A percentile compares a stretch with the other conserved stretches of the same genome.
phyloP scores from a whole-genome alignment of 768 basidiomycete species.

The Naganishia antarctica region DNA sequence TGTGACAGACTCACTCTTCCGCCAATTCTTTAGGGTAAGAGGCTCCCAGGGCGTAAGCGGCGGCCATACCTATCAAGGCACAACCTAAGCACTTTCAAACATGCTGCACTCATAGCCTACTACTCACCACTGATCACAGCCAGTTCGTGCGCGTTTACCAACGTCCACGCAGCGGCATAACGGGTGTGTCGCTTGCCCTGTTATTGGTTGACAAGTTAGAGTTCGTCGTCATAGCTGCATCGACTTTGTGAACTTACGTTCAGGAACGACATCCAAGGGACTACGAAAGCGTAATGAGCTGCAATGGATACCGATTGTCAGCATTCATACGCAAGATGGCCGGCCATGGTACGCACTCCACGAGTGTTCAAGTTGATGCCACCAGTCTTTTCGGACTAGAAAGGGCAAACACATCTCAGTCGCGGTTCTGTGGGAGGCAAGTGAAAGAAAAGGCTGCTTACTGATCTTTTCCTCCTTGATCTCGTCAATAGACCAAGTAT shows the following conservation, averaged over 20 bases:
- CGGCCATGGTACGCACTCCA: slow-evolving; percentile 16
- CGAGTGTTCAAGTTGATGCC: slow-evolving; percentile 46
- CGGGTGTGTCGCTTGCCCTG: slow-evolving; percentile 39
- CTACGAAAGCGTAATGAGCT: slow-evolving; percentile 48
- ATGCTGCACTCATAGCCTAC: too few species aligned
- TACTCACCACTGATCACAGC: slow-evolving; percentile 44
- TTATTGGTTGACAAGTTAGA: too few species aligned
- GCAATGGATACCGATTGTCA: neutral
- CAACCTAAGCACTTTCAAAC: too few species aligned
- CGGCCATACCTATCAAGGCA: slow-evolving; percentile 39
- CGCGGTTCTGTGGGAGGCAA: neutral
- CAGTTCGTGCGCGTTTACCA: slow-evolving; percentile 52
- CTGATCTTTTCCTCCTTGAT: slow-evolving; percentile 51
- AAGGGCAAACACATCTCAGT: too few species aligned
- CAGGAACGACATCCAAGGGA: slow-evolving; percentile 49
- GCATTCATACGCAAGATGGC: neutral
- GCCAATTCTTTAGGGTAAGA: slow-evolving; percentile 50
- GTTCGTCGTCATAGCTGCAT: too few species aligned
- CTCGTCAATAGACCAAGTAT: slow-evolving; percentile 50
- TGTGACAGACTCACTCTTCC: slow-evolving; percentile 35
- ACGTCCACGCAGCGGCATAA: slow-evolving; percentile 51
- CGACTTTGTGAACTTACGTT: too few species aligned
- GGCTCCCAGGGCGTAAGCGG: slow-evolving; percentile 51
- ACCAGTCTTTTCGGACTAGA: slow-evolving; percentile 49
- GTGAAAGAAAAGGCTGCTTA: slow-evolving; percentile 26